Evolutionary conservation across 169 alveolate genomes (phyloP).

Genomic region (Amoebophrya sp.): DNA sequence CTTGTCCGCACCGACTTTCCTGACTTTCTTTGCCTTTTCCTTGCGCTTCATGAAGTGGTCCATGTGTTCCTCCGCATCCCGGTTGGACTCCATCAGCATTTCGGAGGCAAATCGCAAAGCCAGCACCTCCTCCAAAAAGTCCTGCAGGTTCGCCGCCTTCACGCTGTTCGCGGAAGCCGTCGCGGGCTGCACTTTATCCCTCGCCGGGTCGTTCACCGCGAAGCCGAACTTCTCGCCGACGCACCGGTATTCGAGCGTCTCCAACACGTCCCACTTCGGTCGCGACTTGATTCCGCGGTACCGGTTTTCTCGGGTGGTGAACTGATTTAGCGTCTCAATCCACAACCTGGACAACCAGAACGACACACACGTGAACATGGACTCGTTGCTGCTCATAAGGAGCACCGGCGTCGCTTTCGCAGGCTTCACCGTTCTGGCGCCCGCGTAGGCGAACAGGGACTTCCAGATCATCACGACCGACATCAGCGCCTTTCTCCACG

Average conservation of each 20-base stretch:
- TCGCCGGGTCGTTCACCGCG: neutral
- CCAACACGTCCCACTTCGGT: neutral
- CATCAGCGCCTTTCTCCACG: neutral
- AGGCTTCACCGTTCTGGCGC: neutral
- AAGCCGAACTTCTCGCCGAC: neutral
- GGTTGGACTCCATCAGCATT: neutral
- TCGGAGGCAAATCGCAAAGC: neutral
- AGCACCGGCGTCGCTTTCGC: neutral
- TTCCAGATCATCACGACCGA: neutral
- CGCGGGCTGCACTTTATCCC: neutral
- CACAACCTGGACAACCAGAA: neutral
- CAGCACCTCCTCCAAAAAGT: neutral
- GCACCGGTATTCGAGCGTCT: neutral
- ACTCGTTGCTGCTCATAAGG: neutral
- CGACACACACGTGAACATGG: neutral
- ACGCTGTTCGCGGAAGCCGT: neutral
- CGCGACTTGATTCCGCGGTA: neutral
- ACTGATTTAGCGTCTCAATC: neutral
- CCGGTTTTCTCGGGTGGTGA: neutral
- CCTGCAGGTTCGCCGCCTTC: neutral
- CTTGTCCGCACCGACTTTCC: neutral
- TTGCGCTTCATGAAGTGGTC: neutral
- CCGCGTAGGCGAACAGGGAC: neutral
- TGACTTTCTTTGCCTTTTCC: neutral
- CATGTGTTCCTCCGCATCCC: neutral